These are phyloP conservation scores for Salisapilia sapeloensis DNA, from an alignment of 352 stramenopile species.

Conservation along the genomic window DNA sequence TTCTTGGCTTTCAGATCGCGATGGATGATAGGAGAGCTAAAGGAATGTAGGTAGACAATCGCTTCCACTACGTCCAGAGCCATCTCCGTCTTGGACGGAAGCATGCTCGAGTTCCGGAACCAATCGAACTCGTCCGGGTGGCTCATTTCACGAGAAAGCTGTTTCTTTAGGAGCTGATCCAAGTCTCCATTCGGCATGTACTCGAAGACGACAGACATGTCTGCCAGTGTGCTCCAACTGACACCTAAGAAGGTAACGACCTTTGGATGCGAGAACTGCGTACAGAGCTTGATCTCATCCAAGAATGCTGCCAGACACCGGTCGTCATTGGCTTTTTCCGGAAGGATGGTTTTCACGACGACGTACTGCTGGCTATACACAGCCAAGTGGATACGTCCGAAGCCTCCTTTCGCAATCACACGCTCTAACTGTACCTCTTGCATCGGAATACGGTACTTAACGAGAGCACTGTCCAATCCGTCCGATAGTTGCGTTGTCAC, in stretches of 20 bases:
- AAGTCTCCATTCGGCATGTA: constrained; percentile 66
- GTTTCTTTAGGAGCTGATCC: constrained; percentile 45
- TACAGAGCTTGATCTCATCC: constrained; percentile 73
- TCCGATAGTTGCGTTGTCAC: constrained; percentile 25
- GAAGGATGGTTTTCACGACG: constrained; percentile 73
- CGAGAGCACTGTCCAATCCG: constrained; percentile 28
- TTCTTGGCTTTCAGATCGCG: constrained; percentile 70
- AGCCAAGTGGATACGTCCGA: constrained; percentile 53
- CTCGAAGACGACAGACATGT: constrained; percentile 69
- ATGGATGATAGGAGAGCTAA: constrained; percentile 68
- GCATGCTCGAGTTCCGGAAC: constrained; percentile 31
- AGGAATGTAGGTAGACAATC: constrained; percentile 70
- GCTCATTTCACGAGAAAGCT: constrained; percentile 14
- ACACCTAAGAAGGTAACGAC: constrained; percentile 70
- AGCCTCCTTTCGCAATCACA: constrained; percentile 53
- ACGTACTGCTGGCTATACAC: constrained; percentile 36
- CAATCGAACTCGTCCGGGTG: constrained; percentile 43
- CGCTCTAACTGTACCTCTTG: constrained; percentile 43
- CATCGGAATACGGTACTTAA: constrained; percentile 61
- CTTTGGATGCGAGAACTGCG: constrained; percentile 60
- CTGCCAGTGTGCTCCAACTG: constrained; percentile 72
- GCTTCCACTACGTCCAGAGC: constrained; percentile 60
- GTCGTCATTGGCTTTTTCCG: constrained; percentile 65
- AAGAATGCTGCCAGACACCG: constrained; percentile 48
- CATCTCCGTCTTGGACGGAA: constrained; percentile 33